Conservation (phyloP, 345 rosid species). For the sweet orange (Citrus sinensis) region DNA sequence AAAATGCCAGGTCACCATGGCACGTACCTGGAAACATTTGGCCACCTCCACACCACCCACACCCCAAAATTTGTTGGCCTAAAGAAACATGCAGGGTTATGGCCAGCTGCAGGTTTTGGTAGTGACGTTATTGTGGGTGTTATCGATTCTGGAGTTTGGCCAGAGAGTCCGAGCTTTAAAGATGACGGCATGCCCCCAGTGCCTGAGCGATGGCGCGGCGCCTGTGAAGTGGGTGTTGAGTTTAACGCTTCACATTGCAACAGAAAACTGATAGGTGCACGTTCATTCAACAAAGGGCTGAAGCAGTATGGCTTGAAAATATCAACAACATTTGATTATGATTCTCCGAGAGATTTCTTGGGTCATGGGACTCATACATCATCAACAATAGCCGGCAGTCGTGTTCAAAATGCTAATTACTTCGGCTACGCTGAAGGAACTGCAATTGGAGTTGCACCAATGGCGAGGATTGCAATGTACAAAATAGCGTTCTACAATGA, state of each 20-base stretch:
- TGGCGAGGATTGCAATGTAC: slow-evolving; percentile 59
- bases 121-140: slow-evolving; percentile 42
- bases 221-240: slow-evolving; percentile 35
- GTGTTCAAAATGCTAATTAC: slow-evolving; percentile 24
- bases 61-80: slow-evolving; percentile 40
- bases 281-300: slow-evolving; percentile 45
- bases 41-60: slow-evolving; percentile 35
- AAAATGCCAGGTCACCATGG: slow-evolving; percentile 31
- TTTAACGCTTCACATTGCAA: slow-evolving; percentile 44
- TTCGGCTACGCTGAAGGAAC: slow-evolving; percentile 53
- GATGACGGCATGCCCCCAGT: slow-evolving; percentile 39
- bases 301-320: slow-evolving; percentile 27
- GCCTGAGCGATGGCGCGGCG: slow-evolving; percentile 41
- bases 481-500: slow-evolving; percentile 31
- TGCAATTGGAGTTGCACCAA: slow-evolving; percentile 33
- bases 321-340: slow-evolving; percentile 34
- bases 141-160: slow-evolving; percentile 47
- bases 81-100: slow-evolving; percentile 25
- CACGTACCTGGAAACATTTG: slow-evolving; percentile 39
- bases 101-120: slow-evolving; percentile 43
- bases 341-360: slow-evolving; percentile 46
- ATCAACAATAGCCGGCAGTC: slow-evolving; percentile 44
- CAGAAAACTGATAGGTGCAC: slow-evolving; percentile 43
- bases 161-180: slow-evolving; percentile 44
- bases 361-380: slow-evolving; percentile 57